These are phyloP conservation scores for Chondrus crispus DNA, from an alignment of 23 red algal genomes.

Conservation along the genomic window DNA sequence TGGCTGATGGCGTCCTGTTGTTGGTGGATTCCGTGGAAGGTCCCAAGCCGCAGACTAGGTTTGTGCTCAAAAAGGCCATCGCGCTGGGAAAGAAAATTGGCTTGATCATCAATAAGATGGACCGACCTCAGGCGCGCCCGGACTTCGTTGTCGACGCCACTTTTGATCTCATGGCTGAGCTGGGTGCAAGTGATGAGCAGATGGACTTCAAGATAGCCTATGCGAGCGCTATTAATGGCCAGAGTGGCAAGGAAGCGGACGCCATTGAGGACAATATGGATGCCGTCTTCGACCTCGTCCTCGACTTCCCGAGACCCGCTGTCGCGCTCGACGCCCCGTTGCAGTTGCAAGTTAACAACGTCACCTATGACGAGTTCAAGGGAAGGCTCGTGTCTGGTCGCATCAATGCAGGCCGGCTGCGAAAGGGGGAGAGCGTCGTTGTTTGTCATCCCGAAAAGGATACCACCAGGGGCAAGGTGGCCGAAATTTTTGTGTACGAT, in stretches of 20 bases:
- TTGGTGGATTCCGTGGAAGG: slow-evolving; percentile 93
- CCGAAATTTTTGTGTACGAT: slow-evolving; percentile 85
- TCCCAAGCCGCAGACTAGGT: slow-evolving; percentile 88
- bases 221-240: slow-evolving; percentile 72
- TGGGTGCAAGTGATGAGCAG: slow-evolving; percentile 90
- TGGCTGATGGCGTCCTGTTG: slow-evolving; percentile 90
- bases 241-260: slow-evolving; percentile 53
- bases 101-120: slow-evolving; percentile 95
- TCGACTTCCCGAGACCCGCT: slow-evolving; percentile 63
- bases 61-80: slow-evolving; percentile 90
- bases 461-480: slow-evolving; percentile 34
- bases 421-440: slow-evolving; percentile 30
- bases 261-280: slow-evolving; percentile 59
- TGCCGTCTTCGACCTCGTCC: slow-evolving; percentile 74
- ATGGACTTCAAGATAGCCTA: slow-evolving; percentile 86
- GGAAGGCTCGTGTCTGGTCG: slow-evolving; percentile 78
- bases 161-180: slow-evolving; percentile 91
- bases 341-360: slow-evolving; percentile 80
- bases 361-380: slow-evolving; percentile 91
- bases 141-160: slow-evolving; percentile 86
- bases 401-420: slow-evolving; percentile 64
- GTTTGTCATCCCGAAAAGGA: slow-evolving; percentile 61
- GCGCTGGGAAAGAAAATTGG: slow-evolving; percentile 71
- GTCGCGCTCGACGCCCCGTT: slow-evolving; percentile 69
- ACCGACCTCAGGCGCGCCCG: slow-evolving; percentile 77